Evolutionary conservation across 176 grass and related monocot species (phyloP), one percentile per base, ranked within the genome.

Genomic region (Oryza nivara): DNA sequence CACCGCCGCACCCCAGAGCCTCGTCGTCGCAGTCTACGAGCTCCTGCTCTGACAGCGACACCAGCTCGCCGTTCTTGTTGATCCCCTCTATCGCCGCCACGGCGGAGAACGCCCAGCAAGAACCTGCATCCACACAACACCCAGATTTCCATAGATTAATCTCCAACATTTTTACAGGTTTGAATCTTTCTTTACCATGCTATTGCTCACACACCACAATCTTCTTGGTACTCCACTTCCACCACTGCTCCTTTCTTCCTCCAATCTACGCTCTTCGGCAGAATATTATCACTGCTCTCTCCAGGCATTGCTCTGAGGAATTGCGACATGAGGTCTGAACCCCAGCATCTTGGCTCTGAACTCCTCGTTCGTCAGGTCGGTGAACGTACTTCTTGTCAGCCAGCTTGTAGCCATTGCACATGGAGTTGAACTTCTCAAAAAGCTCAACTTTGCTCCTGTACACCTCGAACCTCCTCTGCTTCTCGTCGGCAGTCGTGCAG

Each of bases 301-400:
- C 26, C 26, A 26, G 26, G 26, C 26, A 26, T 26, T 26, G 26
- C 26, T 26, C 17, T 76, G 65, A n/a, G 38, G 45, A 4, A 75
- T 23, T 20, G 74, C 58, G 0, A 54, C 41, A 1, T 70, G 44
- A 1, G 76, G 69, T 9, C 76, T 70, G 5, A 71, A 34, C 0
- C 63, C 78, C 26, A 81, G 86, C 47, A 80, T 46, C 44, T 77
- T 92, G 38, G 66, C 60, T 11, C 78, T 84, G 84, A 90, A 92
- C 75, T 97, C 94, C 67, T 94, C 74, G n/a, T 97, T 90, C 28
- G 91, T 94, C 72, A 93, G 34, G 48, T 94, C 92, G 2, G 89
- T 71, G 34, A 94, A 26, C 26, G 26, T 26, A 92, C 60, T 77
- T 16, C 70, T 79, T 92, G 41, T 94, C 74, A 0, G 79, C 43